Evolutionary conservation across 495 filamentous ascomycete genomes (phyloP).

Genomic region (Schizothecium vesticola): DNA sequence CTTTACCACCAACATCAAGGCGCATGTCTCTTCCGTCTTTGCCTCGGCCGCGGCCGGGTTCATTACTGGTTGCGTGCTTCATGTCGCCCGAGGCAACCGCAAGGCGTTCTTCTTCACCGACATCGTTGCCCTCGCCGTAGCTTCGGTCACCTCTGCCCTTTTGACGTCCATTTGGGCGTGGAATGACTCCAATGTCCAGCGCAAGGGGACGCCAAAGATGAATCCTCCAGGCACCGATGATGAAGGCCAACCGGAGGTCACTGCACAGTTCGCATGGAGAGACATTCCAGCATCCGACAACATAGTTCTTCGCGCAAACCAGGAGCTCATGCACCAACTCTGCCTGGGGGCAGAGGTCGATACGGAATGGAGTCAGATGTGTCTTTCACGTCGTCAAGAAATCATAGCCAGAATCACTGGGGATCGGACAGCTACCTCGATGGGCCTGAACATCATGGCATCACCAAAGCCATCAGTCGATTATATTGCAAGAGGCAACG

Average conservation of each 20-base stretch:
- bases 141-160: neutral
- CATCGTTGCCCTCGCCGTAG: slow-evolving; percentile 10
- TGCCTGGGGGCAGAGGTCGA: slow-evolving; percentile 20
- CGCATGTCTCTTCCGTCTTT: slow-evolving; percentile 21
- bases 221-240: neutral
- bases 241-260: neutral
- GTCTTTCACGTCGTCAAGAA: slow-evolving; percentile 5
- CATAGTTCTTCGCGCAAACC: neutral
- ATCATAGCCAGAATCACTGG: slow-evolving; percentile 15
- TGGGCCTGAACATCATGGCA: neutral
- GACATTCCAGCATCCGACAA: neutral
- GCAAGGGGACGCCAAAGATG: neutral
- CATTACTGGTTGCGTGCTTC: slow-evolving; percentile 17
- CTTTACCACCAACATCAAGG: slow-evolving; percentile 22
- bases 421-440: neutral
- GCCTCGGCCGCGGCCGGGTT: slow-evolving; percentile 21
- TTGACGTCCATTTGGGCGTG: slow-evolving; percentile 19
- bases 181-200: slow-evolving; percentile 6
- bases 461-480: neutral
- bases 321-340: slow-evolving; percentile 14
- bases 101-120: slow-evolving; percentile 15
- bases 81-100: neutral
- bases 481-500: neutral
- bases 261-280: neutral
- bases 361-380: slow-evolving; percentile 13